Percentiles rank a stretch among this genome's conserved stretches.
These are phyloP conservation scores for Pouteria glomerata DNA, from an alignment of 148 eudicot species.

Conservation along the genomic window DNA sequence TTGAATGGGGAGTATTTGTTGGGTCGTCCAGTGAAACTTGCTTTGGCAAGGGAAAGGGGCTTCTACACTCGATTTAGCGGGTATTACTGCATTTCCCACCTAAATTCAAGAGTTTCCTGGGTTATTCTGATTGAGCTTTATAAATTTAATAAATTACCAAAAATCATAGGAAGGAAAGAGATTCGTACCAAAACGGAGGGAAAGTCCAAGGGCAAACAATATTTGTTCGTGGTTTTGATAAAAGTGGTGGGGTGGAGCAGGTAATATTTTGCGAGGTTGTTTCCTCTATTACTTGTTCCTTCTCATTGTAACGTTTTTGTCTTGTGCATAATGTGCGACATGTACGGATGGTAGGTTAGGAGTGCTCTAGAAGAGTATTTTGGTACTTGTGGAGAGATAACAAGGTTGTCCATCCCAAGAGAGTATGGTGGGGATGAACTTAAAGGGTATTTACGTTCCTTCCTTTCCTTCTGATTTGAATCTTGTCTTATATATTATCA, in stretches of 20 bases:
- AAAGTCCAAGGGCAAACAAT: conserved; percentile 34
- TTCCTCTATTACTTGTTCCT: neutral
- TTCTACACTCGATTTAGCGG: conserved; percentile 55
- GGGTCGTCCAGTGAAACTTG: conserved; percentile 55
- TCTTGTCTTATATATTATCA: neutral
- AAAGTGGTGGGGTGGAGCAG: conserved; percentile 43
- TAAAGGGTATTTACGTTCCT: conserved; percentile 50
- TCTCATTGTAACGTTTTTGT: neutral
- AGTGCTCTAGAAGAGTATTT: conserved; percentile 54
- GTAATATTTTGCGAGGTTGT: conserved; percentile 18
- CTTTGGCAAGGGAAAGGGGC: conserved; percentile 62
- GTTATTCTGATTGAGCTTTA: neutral
- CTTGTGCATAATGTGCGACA: too few relatives aligned
- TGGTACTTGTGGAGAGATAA: conserved; percentile 71
- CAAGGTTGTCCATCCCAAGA: conserved; percentile 54
- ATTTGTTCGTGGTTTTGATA: conserved; percentile 72
- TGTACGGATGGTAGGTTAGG: conserved; percentile 39
- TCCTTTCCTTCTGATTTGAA: neutral
- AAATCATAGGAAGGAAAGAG: conserved; percentile 29
- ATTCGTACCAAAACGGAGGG: conserved; percentile 52
- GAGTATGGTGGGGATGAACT: conserved; percentile 44
- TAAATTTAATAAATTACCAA: neutral
- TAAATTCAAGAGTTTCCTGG: neutral
- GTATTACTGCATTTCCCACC: conserved; percentile 18
- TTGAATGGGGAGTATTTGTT: conserved; percentile 47